Percentiles rank a stretch among this genome's conserved stretches.
Conservation (phyloP, 192 early-diverging fungal species). For the Backusella morwellensis region DNA sequence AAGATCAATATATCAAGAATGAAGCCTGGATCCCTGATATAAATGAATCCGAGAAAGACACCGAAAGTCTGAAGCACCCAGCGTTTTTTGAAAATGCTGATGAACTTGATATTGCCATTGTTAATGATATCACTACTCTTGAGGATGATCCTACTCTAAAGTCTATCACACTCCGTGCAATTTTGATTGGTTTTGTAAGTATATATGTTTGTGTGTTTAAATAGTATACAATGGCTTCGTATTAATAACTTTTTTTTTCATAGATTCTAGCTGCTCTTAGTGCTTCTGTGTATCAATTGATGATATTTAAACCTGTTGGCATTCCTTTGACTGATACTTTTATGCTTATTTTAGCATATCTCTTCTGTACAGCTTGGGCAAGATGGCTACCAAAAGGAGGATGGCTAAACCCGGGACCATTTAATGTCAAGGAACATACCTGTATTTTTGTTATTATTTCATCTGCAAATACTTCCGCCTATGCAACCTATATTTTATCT, state of each 20-base stretch:
- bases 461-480: slow-evolving; percentile 60
- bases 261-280: slow-evolving; percentile 47
- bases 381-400: slow-evolving; percentile 48
- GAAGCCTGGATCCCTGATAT: background rate
- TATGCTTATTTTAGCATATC: slow-evolving; percentile 73
- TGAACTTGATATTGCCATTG: slow-evolving; percentile 14
- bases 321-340: slow-evolving; percentile 64
- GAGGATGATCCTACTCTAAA: slow-evolving; percentile 60
- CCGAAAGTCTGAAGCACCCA: background rate
- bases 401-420: slow-evolving; percentile 43
- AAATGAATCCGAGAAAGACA: background rate
- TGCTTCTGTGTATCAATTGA: slow-evolving; percentile 68
- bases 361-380: slow-evolving; percentile 63
- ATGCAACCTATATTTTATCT: slow-evolving; percentile 71
- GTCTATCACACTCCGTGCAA: slow-evolving; percentile 64
- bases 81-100: slow-evolving; percentile 3
- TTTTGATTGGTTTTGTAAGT: slow-evolving; percentile 57
- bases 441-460: slow-evolving; percentile 58
- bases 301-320: slow-evolving; percentile 78
- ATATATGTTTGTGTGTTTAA: background rate
- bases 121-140: slow-evolving; percentile 11
- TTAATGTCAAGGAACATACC: slow-evolving; percentile 34
- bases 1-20: background rate
- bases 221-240: background rate
- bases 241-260: background rate